Base-by-base conservation (phyloP, 495 filamentous ascomycete species). In the Aspergillus carlsbadensis region DNA sequence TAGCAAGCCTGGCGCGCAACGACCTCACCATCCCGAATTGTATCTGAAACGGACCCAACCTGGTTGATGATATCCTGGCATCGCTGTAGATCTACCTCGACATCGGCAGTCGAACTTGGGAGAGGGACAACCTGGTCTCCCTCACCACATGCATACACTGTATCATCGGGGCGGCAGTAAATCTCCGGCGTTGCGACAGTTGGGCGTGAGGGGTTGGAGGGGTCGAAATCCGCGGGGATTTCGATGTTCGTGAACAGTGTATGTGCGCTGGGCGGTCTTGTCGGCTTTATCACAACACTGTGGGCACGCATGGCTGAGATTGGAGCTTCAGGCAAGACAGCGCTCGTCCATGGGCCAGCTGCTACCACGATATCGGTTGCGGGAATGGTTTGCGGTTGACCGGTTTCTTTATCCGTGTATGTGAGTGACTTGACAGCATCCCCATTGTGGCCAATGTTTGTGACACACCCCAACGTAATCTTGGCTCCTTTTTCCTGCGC, bases 111-210 rank as follows among this genome's bases (percentile, higher is more conserved):
- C 2, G 87, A 85, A 20, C 80, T 78, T 0, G 94, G 94, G 6
- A 98, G 78, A 0, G 91, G 88, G 3, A 90, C 81, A 6, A 73
- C 65, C 22, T 78, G 80, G 66, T 98, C 95, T 41, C 92, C 91
- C 66, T 96, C 91, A 36, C 94, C 90, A 66, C 94, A 98, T 26
- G 90, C 91, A 68, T 98, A 98, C 36, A 96, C 89, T 59, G 95
- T 92, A 42, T 88, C 81, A 63, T 89, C 85, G 0, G 93, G 92
- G 4, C 94, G 83, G 13, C 93, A 88, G 68, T 98, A 98, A 60
- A 98, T 94, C 71, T 98, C 94, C 2, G 94, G 93, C 24, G 88
- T 84, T 15, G 88, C 89, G 18, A 81, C 83, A 5, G 82, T 80
- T 14, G 73, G 69, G 40, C 85, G 81, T 8, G 77, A 74, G 21